A percentile compares a stretch with the other conserved stretches of the same genome.
These are phyloP conservation scores for Sugiyamaella marilandica DNA, from an alignment of 805 yeast species.

Conservation along the genomic window DNA sequence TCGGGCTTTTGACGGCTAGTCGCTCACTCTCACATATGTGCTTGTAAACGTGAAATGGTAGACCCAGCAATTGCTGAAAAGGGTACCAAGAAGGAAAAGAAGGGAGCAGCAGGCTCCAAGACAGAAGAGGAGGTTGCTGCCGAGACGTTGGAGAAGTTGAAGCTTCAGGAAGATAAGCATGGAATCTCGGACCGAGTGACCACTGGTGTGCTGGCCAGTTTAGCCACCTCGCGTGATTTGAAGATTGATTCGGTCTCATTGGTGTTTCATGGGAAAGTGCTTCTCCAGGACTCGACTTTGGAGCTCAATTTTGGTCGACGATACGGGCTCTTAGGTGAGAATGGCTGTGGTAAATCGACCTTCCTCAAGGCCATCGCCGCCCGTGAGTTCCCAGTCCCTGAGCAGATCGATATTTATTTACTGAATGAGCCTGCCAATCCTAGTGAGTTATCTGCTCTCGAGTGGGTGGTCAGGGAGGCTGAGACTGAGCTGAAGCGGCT, in stretches of 20 bases:
- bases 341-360: constrained; percentile 98
- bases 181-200: constrained; percentile 96
- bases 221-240: constrained; percentile 88
- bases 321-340: constrained; percentile 96
- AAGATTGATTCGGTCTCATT: constrained; percentile 86
- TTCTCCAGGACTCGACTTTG: constrained; percentile 84
- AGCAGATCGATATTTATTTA: constrained; percentile 81
- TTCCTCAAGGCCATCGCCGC: constrained; percentile 90
- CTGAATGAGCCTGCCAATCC: constrained; percentile 98
- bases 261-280: constrained; percentile 94
- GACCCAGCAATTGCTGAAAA: constrained; percentile 84
- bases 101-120: constrained; percentile 42
- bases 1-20: neutral
- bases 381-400: constrained; percentile 94
- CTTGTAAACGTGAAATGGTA: neutral
- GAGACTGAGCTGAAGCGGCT: constrained; percentile 85
- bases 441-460: constrained; percentile 84
- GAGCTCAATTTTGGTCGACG: constrained; percentile 97
- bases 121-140: constrained; percentile 47
- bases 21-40: neutral
- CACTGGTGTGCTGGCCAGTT: constrained; percentile 91
- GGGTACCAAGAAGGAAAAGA: constrained; percentile 57
- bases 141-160: constrained; percentile 75
- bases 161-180: constrained; percentile 87
- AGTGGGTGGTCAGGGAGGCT: constrained; percentile 96